Conservation (phyloP, 805 yeast species). For the Candida verbasci region DNA sequence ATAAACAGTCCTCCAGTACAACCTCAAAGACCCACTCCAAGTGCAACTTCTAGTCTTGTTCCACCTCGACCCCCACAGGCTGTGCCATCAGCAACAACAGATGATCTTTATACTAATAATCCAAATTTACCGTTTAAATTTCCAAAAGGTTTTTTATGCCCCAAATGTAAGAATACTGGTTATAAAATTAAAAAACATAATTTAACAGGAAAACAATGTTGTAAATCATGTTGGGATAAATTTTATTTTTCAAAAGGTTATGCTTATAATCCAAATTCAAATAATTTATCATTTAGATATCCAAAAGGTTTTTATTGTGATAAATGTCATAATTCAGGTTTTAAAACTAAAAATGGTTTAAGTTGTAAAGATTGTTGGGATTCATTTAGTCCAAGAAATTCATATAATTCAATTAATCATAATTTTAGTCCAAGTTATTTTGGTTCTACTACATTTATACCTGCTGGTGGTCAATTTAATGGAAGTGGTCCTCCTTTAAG, state of each 20-base stretch:
- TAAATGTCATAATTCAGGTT: conserved; percentile 75
- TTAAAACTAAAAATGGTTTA: conserved; percentile 54
- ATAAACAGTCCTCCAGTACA: conserved; percentile 9
- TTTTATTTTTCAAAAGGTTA: conserved; percentile 20
- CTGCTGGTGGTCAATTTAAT: conserved; percentile 9
- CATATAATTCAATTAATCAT: not conserved
- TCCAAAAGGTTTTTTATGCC: conserved; percentile 59
- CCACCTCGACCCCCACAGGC: conserved; percentile 9
- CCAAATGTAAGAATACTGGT: conserved; percentile 74
- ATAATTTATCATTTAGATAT: conserved; percentile 56
- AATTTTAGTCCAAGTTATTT: conserved; percentile 4
- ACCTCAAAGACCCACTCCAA: not conserved
- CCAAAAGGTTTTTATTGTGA: conserved; percentile 59
- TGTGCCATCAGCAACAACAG: conserved; percentile 5
- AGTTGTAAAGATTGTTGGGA: conserved; percentile 72
- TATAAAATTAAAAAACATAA: conserved; percentile 45
- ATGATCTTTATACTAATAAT: conserved; percentile 44
- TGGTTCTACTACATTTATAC: conserved; percentile 9
- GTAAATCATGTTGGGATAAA: conserved; percentile 65
- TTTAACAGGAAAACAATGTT: conserved; percentile 40
- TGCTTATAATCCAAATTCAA: conserved; percentile 44
- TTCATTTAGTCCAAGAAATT: conserved; percentile 38
- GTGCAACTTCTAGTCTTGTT: conserved; percentile 12
- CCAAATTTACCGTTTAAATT: conserved; percentile 59
- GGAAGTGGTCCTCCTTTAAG: conserved; percentile 27